Conservation (phyloP, 2,329 filamentous ascomycete genomes). For the Pseudocercospora musae region DNA sequence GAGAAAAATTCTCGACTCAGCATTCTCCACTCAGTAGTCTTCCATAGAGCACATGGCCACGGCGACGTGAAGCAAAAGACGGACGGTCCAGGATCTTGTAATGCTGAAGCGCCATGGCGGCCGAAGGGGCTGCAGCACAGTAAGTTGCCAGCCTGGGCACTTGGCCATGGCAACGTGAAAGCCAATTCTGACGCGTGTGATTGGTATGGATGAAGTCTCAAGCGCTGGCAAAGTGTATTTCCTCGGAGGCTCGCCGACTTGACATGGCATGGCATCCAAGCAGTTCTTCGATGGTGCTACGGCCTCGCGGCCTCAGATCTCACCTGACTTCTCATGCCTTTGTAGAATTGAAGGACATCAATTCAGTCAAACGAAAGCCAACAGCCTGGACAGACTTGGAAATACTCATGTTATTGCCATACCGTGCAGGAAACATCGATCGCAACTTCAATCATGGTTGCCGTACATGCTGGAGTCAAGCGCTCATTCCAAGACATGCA, state of each 20-base stretch:
- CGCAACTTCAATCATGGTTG: slow-evolving; percentile 20
- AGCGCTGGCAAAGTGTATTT: not conserved
- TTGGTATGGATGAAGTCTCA: not conserved
- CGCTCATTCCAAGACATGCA: slow-evolving; percentile 30
- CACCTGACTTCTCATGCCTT: slow-evolving; percentile 8
- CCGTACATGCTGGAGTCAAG: slow-evolving; percentile 31
- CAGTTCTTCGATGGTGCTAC: not conserved
- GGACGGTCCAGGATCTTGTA: not conserved
- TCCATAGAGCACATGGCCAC: not conserved
- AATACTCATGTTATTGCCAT: not conserved
- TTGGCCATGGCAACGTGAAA: not conserved
- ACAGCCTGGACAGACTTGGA: not conserved
- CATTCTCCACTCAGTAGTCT: not conserved
- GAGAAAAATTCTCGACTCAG: not conserved
- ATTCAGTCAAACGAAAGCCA: not conserved
- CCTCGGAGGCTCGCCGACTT: not conserved
- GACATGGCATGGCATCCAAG: not conserved
- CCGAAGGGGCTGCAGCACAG: not conserved
- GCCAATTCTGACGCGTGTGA: not conserved
- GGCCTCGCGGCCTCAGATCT: not conserved
- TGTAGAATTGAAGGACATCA: not conserved
- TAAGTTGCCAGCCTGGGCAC: not conserved
- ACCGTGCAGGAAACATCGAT: not conserved
- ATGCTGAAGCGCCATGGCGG: not conserved
- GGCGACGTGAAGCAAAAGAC: not conserved